Conservation (phyloP, 139 green algal genomes). For the Chlamydomonas sp. region DNA sequence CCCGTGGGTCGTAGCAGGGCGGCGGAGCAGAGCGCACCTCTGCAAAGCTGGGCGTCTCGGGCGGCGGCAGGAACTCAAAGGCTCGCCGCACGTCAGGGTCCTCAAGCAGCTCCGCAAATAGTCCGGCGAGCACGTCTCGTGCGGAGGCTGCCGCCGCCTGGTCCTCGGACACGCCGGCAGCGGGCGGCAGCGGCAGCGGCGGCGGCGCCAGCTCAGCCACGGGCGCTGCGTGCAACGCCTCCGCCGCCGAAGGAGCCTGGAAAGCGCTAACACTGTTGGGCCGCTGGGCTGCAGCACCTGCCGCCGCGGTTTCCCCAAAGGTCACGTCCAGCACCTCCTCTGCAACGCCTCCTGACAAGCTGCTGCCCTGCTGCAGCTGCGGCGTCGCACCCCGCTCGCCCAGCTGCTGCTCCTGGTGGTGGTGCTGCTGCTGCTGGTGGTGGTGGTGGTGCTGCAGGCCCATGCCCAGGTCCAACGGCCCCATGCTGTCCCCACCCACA, state of each 20-base stretch:
- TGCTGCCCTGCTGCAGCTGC: not conserved
- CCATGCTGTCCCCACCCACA: not conserved
- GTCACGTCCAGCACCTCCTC: constrained; percentile 7
- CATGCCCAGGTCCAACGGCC: not conserved
- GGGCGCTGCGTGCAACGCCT: not conserved
- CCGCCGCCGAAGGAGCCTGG: not conserved
- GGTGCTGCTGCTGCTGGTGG: too few relatives aligned
- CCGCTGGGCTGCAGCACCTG: not conserved
- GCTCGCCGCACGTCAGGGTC: constrained; percentile 9
- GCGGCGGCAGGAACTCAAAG: constrained; percentile 8
- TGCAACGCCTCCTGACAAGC: not conserved
- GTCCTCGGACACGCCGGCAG: not conserved
- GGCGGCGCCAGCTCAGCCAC: constrained; percentile 10
- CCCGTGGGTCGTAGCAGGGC: constrained; percentile 24
- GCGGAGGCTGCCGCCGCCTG: constrained; percentile 23
- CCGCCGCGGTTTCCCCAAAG: not conserved
- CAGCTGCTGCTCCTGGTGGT: too few relatives aligned
- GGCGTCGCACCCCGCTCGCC: too few relatives aligned
- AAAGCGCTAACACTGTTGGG: not conserved
- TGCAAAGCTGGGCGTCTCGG: constrained; percentile 12
- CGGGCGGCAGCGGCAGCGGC: constrained; percentile 24
- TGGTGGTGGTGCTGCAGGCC: too few relatives aligned
- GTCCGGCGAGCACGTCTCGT: constrained; percentile 1
- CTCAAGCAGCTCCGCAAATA: constrained; percentile 26
- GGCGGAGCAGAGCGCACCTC: constrained; percentile 1